Evolutionary conservation across 2,329 filamentous ascomycete species (phyloP).

Genomic region (Cadophora sp.): DNA sequence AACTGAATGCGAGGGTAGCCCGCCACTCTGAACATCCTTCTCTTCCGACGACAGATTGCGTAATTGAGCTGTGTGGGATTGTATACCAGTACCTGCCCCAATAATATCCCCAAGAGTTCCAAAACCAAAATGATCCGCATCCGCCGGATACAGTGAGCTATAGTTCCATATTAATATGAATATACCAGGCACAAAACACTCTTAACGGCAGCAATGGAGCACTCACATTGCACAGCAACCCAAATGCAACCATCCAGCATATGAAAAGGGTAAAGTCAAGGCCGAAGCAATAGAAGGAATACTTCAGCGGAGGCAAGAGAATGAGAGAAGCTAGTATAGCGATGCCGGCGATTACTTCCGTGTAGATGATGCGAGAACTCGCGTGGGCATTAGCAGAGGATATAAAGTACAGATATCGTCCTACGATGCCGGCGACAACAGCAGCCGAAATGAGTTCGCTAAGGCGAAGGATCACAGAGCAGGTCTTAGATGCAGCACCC

Average conservation of each 20-base stretch:
- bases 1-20: constrained; percentile 1
- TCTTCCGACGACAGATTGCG: not conserved
- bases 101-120: constrained; percentile 1
- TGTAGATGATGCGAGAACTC: not conserved
- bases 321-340: not conserved
- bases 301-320: not conserved
- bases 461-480: constrained; percentile 2
- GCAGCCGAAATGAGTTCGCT: constrained; percentile 1
- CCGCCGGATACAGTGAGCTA: not conserved
- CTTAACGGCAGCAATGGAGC: not conserved
- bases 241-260: constrained; percentile 1
- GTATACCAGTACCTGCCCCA: constrained; percentile 1
- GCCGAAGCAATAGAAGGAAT: not conserved
- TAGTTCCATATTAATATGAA: constrained; percentile 3
- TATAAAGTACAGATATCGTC: not conserved
- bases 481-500: constrained; percentile 1
- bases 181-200: constrained; percentile 1
- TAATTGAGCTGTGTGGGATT: constrained; percentile 1
- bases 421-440: not conserved
- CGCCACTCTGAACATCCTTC: not conserved
- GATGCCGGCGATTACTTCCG: constrained; percentile 2
- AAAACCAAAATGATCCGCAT: constrained; percentile 4
- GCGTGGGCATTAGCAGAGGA: not conserved
- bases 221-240: constrained; percentile 3
- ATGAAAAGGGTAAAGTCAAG: constrained; percentile 1